phyloP scores from a whole-genome alignment of 1,284 basidiomycete species.

The Malassezia japonica region DNA sequence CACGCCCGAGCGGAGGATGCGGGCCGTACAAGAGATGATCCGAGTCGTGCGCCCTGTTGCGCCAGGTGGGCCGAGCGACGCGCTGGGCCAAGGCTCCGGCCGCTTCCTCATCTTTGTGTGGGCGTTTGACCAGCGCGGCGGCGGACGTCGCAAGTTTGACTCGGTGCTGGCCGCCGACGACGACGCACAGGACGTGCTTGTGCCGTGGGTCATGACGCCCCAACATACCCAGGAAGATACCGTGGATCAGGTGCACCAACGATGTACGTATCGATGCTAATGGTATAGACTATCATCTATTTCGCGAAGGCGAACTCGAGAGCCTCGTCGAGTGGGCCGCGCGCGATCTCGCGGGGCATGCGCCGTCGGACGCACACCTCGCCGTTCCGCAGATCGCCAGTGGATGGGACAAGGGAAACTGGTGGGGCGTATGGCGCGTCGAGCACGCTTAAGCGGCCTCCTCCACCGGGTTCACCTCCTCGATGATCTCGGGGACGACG shows the following conservation, averaged over 20 bases:
- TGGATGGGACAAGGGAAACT: conserved; percentile 47
- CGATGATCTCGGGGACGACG: too few species aligned
- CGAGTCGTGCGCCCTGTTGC: conserved; percentile 22
- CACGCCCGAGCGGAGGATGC: conserved; percentile 29
- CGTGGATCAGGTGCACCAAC: conserved; percentile 25
- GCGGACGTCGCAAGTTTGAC: conserved; percentile 37
- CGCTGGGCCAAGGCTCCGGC: conserved; percentile 52
- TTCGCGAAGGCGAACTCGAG: conserved; percentile 40
- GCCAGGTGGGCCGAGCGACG: background rate
- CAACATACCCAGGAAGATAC: conserved; percentile 6
- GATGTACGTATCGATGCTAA: conserved; percentile 22
- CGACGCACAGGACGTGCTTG: conserved; percentile 36
- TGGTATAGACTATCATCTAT: conserved; percentile 40
- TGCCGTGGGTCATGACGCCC: conserved; percentile 41
- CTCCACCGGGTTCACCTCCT: conserved; percentile 16
- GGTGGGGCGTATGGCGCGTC: conserved; percentile 48
- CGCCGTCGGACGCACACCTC: background rate
- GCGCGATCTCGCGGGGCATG: conserved; percentile 10
- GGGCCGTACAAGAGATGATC: conserved; percentile 35
- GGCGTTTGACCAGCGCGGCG: conserved; percentile 80
- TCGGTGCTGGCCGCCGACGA: background rate
- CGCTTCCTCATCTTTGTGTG: conserved; percentile 92
- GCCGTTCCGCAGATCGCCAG: conserved; percentile 24
- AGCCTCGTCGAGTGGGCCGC: conserved; percentile 31
- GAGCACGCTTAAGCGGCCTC: conserved; percentile 11